Evolutionary conservation across 2,329 filamentous ascomycete genomes (phyloP).

Genomic region (Westerdykella sp.): DNA sequence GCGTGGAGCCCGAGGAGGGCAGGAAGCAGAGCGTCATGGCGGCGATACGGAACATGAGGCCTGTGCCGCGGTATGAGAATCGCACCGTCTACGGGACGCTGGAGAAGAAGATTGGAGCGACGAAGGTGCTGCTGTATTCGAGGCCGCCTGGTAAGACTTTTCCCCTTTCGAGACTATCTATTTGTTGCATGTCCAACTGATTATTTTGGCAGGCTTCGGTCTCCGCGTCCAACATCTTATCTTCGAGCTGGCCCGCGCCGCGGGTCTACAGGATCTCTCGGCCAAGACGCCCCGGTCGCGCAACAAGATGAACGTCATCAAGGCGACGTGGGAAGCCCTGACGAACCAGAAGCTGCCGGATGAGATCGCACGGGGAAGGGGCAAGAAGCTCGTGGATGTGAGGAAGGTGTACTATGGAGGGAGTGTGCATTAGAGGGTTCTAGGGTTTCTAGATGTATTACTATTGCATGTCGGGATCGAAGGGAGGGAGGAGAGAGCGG

Average conservation of each 20-base stretch:
- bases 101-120: conserved; percentile 78
- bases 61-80: conserved; percentile 85
- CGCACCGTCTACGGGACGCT: conserved; percentile 86
- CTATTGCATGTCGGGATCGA: no score
- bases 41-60: conserved; percentile 87
- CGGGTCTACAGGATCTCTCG: conserved; percentile 80
- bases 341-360: conserved; percentile 80
- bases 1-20: conserved; percentile 64
- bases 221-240: conserved; percentile 86
- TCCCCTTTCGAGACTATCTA: background rate
- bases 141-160: conserved; percentile 73
- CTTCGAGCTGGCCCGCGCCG: conserved; percentile 86
- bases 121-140: conserved; percentile 71
- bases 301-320: conserved; percentile 97
- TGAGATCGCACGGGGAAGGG: conserved; percentile 78
- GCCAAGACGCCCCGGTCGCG: conserved; percentile 76
- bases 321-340: conserved; percentile 79
- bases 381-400: conserved; percentile 93
- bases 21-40: conserved; percentile 66
- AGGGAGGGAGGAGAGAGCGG: background rate
- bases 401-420: conserved; percentile 96
- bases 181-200: background rate
- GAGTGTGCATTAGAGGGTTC: conserved; percentile 29
- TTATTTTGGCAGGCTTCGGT: conserved; percentile 65
- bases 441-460: background rate